Evolutionary conservation across 192 early-diverging fungal genomes (phyloP), one percentile per base, ranked within the genome.

Genomic region (Mortierella alpina): DNA sequence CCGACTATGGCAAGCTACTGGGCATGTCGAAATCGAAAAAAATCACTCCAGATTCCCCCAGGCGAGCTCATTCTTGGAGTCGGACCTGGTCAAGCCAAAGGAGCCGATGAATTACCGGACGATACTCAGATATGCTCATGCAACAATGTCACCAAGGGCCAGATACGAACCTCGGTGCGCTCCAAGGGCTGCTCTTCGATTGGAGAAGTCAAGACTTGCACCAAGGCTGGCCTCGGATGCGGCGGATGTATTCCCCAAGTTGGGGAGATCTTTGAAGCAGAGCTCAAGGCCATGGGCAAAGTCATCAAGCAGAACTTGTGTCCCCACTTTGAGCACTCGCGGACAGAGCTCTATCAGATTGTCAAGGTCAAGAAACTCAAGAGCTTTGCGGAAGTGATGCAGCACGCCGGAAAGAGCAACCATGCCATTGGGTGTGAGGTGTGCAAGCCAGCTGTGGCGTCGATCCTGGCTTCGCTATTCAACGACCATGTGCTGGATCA

Each of bases 51-150:
- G 20, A 75, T 72, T 8, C 64, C 86, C 39, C 90, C 92, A 15
- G 67, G 86, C 42, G 89, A 91, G 68, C 75, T 92, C 18, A 80
- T 92, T 11, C 56, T 87, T 15, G 85, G 85, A 57, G 63, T 80
- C n/a, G 49, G 66, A 48, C 67, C 69, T 7, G 66, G 67, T 15
- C 72, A 85, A 63, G 82, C 56, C 7, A 76, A 79, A 55, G 87
- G 83, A 14, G 85, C 70, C n/a, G 66, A 76, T 11, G 87, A 91
- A 41, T 63, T 93, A n/a, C 84, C 87, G 45, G 90, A 93, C 54
- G 91, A 92, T 20, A 83, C 91, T 2, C 91, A 93, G 49, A 83
- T 92, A 47, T 92, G 91, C 71, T 93, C 91, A 41, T 92, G 91
- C 69, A 92, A 91, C 82, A 92, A 92, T 68, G 76, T 92, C 39